Percentiles rank a stretch among this genome's conserved stretches.
These are phyloP conservation scores for Rhizopogon hawkerae DNA, from an alignment of 1,284 basidiomycete genomes.

Conservation along the genomic window DNA sequence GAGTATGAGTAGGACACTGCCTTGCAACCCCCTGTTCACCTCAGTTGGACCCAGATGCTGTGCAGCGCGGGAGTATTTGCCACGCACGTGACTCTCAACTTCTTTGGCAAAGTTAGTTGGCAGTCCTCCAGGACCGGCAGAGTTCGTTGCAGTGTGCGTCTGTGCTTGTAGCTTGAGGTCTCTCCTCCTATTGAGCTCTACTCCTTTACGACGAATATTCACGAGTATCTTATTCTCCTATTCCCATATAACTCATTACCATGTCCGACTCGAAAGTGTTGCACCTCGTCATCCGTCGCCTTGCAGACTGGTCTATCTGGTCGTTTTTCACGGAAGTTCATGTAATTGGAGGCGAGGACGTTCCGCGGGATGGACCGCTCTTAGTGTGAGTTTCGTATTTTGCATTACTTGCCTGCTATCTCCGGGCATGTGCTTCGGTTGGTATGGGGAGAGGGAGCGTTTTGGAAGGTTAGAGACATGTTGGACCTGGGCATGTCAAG, in stretches of 20 bases:
- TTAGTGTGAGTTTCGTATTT: conserved; percentile 61
- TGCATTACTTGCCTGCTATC: neutral
- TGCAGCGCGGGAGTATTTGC: neutral
- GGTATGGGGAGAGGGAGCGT: neutral
- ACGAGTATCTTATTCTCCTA: neutral
- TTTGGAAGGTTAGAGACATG: neutral
- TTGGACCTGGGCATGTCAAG: neutral
- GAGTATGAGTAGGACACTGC: too few species aligned
- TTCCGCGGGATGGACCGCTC: conserved; percentile 76
- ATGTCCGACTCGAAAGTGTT: conserved; percentile 36
- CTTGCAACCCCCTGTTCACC: too few species aligned
- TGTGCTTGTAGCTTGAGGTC: neutral
- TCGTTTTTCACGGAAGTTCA: conserved; percentile 84
- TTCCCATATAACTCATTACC: conserved; percentile 5
- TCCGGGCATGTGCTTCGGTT: neutral
- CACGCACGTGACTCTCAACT: neutral
- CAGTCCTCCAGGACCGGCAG: neutral
- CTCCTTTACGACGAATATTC: conserved; percentile 6
- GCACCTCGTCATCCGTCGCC: conserved; percentile 56
- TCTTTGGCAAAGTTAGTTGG: too few species aligned
- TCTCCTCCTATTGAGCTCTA: neutral
- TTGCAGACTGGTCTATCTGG: conserved; percentile 67
- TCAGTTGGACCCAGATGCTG: too few species aligned
- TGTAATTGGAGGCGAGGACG: conserved; percentile 78
- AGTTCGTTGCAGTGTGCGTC: neutral